Conservation (phyloP, 495 filamentous ascomycete genomes). For the Penicillium desertorum region DNA sequence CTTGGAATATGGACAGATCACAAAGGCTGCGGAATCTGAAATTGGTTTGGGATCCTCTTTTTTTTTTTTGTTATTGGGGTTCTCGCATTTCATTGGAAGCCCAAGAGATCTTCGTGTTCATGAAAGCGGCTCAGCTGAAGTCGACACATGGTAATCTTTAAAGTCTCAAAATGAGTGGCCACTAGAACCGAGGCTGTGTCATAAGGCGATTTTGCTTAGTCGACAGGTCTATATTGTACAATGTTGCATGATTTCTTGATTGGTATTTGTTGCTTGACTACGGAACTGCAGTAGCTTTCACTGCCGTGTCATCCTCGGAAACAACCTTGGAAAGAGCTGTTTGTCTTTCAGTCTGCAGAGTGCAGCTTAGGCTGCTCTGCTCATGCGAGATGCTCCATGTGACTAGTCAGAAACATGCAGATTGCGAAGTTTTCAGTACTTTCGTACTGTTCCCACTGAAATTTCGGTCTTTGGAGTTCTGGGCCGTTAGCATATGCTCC, state of each 20-base stretch:
- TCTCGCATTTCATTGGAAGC: conserved; percentile 6
- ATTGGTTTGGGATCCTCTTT: conserved; percentile 2
- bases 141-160: conserved; percentile 10
- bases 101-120: conserved; percentile 5
- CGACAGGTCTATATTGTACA: not conserved
- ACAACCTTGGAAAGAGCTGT: not conserved
- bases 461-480: conserved; percentile 3
- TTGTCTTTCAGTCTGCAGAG: not conserved
- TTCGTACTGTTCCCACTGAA: conserved; percentile 1
- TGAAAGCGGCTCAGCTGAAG: conserved; percentile 10
- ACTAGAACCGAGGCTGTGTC: not conserved
- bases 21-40: conserved; percentile 1
- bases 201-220: conserved; percentile 9
- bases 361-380: not conserved
- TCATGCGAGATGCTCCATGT: not conserved
- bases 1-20: conserved; percentile 13
- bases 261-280: not conserved
- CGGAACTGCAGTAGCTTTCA: not conserved
- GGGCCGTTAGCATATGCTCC: conserved; percentile 11
- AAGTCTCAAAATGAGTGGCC: not conserved
- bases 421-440: not conserved
- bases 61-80: not conserved
- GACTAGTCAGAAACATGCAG: conserved; percentile 7
- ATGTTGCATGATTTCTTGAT: too few species aligned
- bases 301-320: not conserved